Evolutionary conservation across 1,284 basidiomycete genomes (phyloP).

Genomic region (Ustilago crameri): DNA sequence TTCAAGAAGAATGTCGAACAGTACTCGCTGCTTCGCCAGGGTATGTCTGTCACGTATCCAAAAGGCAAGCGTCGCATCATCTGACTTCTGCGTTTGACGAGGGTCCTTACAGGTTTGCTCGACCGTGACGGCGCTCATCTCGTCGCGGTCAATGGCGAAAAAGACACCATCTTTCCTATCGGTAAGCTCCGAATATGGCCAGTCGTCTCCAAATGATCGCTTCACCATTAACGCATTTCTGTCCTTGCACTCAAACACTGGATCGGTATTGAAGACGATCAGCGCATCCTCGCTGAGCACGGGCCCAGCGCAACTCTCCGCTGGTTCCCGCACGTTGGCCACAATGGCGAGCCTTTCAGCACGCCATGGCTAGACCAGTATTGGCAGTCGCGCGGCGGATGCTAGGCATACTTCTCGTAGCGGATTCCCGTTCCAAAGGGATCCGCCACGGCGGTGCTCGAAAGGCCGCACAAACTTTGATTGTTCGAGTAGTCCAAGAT

Average conservation of each 20-base stretch:
- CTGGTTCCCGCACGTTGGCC: slow-evolving; percentile 41
- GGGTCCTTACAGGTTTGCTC: slow-evolving; percentile 17
- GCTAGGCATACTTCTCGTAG: slow-evolving; percentile 12
- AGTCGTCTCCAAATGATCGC: background rate
- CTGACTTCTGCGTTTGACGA: background rate
- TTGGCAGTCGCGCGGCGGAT: slow-evolving; percentile 20
- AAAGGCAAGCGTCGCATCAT: too few species aligned
- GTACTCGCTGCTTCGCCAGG: slow-evolving; percentile 37
- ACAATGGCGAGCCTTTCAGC: slow-evolving; percentile 45
- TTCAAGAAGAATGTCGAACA: slow-evolving; percentile 33
- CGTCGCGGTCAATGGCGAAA: slow-evolving; percentile 38
- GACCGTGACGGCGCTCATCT: slow-evolving; percentile 24
- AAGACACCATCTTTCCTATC: slow-evolving; percentile 48
- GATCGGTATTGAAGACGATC: slow-evolving; percentile 24
- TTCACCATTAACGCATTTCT: background rate
- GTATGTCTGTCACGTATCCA: slow-evolving; percentile 2
- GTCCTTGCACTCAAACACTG: background rate
- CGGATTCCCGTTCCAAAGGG: too few species aligned
- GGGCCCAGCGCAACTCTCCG: slow-evolving; percentile 39
- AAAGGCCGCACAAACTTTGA: too few species aligned
- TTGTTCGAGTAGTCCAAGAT: background rate
- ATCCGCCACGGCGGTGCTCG: too few species aligned
- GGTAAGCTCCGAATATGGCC: slow-evolving; percentile 11
- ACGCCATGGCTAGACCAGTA: slow-evolving; percentile 27
- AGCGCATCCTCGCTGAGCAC: slow-evolving; percentile 39